Evolutionary conservation across 352 stramenopile genomes (phyloP).

Genomic region (Globisporangium apiculatum): DNA sequence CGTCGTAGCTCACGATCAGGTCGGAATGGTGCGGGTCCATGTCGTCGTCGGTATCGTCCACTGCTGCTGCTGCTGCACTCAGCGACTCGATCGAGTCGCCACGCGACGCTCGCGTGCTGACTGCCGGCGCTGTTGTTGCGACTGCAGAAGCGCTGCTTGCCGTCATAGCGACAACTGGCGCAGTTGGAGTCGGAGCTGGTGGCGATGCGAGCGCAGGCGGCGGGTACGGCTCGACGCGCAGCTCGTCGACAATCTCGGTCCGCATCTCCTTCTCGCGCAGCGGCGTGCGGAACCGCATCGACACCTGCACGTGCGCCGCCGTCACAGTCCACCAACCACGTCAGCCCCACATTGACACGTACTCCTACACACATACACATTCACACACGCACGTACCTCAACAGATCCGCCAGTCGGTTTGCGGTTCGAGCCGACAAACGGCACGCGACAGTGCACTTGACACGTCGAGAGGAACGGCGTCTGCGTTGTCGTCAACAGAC

Average conservation of each 20-base stretch:
- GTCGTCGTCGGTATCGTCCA: conserved; percentile 11
- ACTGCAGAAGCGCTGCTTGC: not conserved
- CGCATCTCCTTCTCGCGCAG: conserved; percentile 58
- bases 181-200: too few relatives aligned
- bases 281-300: conserved; percentile 43
- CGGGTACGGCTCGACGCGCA: conserved; percentile 54
- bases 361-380: not conserved
- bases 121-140: too few relatives aligned
- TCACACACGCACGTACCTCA: conserved; percentile 25
- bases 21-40: conserved; percentile 53
- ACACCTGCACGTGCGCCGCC: conserved; percentile 46
- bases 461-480: conserved; percentile 39
- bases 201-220: too few relatives aligned
- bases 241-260: conserved; percentile 30
- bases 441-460: conserved; percentile 41
- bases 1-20: conserved; percentile 79
- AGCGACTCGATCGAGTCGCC: conserved; percentile 1
- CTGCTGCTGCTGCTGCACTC: not conserved
- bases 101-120: not conserved
- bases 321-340: not conserved
- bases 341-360: conserved; percentile 1
- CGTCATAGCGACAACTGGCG: not conserved
- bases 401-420: conserved; percentile 59
- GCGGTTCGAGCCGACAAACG: conserved; percentile 62
- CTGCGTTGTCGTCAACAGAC: conserved; percentile 11